Conservation (phyloP, 495 filamentous ascomycete species). For the Neurospora sp. region DNA sequence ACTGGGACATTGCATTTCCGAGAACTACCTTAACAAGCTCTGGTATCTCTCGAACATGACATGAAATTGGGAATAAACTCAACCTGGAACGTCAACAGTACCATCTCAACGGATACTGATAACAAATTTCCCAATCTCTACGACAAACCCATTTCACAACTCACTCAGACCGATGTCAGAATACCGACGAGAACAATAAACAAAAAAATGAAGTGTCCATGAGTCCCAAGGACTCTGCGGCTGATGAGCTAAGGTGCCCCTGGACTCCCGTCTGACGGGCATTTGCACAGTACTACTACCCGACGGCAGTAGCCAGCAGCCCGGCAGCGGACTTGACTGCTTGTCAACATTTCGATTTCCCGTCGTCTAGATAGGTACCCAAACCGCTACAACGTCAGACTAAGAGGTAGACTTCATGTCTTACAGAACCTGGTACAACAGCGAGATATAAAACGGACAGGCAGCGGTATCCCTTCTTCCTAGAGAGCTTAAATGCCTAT, state of each 20-base stretch:
- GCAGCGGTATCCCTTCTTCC: neutral
- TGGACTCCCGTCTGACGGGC: neutral
- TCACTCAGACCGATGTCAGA: neutral
- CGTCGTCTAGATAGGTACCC: neutral
- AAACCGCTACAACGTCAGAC: neutral
- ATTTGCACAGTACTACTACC: neutral
- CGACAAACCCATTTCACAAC: neutral
- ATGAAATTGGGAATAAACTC: neutral
- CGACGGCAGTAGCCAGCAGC: neutral
- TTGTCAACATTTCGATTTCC: neutral
- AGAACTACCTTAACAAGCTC: neutral
- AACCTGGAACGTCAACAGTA: neutral
- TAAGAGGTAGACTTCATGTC: neutral
- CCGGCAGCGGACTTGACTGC: neutral
- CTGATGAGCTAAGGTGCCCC: neutral
- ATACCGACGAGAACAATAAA: neutral
- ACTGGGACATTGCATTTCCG: neutral
- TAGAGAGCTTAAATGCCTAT: neutral
- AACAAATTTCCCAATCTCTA: neutral
- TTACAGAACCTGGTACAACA: neutral
- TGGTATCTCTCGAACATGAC: neutral
- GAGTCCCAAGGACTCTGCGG: neutral
- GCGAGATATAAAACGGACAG: neutral
- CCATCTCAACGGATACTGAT: neutral
- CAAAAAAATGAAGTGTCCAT: neutral